A percentile compares a stretch with the other conserved stretches of the same genome.
Conservation (phyloP, 352 stramenopile genomes). For the Phytophthora sp. region DNA sequence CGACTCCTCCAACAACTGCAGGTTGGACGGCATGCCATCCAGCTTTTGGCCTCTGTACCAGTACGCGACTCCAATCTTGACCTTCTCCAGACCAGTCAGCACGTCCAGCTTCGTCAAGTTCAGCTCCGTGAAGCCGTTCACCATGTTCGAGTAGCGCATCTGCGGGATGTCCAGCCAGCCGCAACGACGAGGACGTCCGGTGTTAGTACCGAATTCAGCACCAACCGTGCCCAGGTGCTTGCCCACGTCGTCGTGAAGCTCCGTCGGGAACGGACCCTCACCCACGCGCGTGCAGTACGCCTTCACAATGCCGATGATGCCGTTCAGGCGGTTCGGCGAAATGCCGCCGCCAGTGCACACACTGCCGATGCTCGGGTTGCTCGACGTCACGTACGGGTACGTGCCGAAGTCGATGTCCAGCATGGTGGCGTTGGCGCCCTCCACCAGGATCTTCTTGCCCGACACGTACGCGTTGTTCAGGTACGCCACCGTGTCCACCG, state of each 20-base stretch:
- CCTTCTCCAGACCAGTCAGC: conserved; percentile 95
- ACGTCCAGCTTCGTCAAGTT: conserved; percentile 99
- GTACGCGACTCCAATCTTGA: conserved; percentile 97
- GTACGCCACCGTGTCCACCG: conserved; percentile 96
- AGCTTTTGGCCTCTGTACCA: conserved; percentile 95
- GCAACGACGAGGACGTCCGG: conserved; percentile 95
- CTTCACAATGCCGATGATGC: conserved; percentile 99
- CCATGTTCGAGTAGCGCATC: conserved; percentile 93
- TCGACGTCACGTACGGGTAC: conserved; percentile 99
- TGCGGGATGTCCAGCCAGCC: conserved; percentile 99
- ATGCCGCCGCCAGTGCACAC: conserved; percentile 97
- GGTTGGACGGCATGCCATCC: conserved; percentile 94
- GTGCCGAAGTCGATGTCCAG: conserved; percentile 99
- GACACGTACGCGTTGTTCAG: conserved; percentile 96
- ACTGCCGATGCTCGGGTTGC: conserved; percentile 97
- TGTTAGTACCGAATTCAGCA: conserved; percentile 98
- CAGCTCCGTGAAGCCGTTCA: conserved; percentile 97
- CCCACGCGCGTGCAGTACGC: conserved; percentile 99
- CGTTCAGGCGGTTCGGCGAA: conserved; percentile 90
- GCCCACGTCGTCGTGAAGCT: conserved; percentile 93
- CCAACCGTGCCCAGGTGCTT: conserved; percentile 93
- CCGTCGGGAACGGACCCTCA: conserved; percentile 98
- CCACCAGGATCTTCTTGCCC: conserved; percentile 98
- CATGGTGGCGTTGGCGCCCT: conserved; percentile 99
- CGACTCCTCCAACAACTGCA: conserved; percentile 92